Conservation (phyloP, 495 filamentous ascomycete genomes). For the Penicillium lagena region DNA sequence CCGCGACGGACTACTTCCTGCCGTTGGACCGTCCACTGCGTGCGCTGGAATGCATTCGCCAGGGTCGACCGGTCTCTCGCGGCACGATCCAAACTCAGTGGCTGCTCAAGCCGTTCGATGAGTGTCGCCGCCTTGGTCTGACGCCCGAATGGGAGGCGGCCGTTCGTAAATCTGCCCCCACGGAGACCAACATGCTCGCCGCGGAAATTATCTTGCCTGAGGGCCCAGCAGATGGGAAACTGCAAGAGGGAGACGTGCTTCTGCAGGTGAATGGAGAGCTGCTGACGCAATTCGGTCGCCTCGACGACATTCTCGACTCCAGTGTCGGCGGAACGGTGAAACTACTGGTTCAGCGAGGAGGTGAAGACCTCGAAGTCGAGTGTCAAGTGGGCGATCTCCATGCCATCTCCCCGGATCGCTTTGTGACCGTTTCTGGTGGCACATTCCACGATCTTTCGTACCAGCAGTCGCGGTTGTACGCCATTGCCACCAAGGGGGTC, state of each 20-base stretch:
- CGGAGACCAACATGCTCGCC: constrained; percentile 93
- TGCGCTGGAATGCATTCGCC: constrained; percentile 78
- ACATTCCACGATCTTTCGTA: constrained; percentile 96
- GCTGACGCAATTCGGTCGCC: constrained; percentile 83
- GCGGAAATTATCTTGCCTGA: constrained; percentile 92
- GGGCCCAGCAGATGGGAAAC: constrained; percentile 75
- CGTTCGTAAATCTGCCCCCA: constrained; percentile 74
- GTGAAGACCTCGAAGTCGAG: constrained; percentile 79
- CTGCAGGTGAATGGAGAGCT: constrained; percentile 91
- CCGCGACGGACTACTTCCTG: constrained; percentile 96
- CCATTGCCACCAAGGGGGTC: constrained; percentile 83
- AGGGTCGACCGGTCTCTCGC: constrained; percentile 64
- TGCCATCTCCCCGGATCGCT: constrained; percentile 90
- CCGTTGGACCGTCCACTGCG: constrained; percentile 84
- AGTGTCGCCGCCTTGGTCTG: constrained; percentile 86
- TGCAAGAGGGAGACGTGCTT: constrained; percentile 95
- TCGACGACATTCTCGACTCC: constrained; percentile 92
- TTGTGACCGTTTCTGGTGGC: constrained; percentile 86
- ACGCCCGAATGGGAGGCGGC: constrained; percentile 78
- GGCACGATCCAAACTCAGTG: constrained; percentile 99
- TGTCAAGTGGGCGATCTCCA: constrained; percentile 86
- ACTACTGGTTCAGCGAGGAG: constrained; percentile 80
- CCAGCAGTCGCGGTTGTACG: constrained; percentile 89
- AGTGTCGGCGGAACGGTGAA: constrained; percentile 70
- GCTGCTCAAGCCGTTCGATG: constrained; percentile 94